Evolutionary conservation across 306 rosid species (phyloP).

Genomic region (Medicago ruthenica): DNA sequence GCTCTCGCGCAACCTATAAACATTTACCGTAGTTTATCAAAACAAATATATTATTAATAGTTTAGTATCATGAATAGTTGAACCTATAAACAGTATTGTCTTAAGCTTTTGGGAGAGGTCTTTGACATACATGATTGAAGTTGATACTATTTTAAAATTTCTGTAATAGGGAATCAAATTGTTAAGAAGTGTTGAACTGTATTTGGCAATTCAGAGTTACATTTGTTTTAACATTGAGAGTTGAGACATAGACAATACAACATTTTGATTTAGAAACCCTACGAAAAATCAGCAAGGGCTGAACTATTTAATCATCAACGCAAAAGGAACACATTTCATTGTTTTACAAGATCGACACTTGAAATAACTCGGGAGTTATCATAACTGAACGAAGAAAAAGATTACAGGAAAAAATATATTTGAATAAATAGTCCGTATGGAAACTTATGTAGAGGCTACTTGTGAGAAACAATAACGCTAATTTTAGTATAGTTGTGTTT

Average conservation of each 20-base stretch:
- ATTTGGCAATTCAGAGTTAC: conserved; percentile 14
- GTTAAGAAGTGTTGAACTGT: neutral
- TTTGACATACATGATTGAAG: neutral
- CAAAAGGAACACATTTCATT: too few relatives aligned
- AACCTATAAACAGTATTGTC: neutral
- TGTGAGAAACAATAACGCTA: conserved; percentile 4
- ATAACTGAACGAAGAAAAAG: too few relatives aligned
- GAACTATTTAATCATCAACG: too few relatives aligned
- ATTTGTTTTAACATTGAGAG: neutral
- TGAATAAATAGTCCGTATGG: too few relatives aligned
- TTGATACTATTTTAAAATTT: neutral
- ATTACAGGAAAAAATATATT: too few relatives aligned
- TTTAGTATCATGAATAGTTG: neutral
- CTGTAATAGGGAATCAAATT: neutral
- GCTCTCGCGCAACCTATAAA: too few relatives aligned
- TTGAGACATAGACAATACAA: neutral
- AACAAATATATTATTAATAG: neutral
- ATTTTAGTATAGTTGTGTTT: neutral
- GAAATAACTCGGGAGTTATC: too few relatives aligned
- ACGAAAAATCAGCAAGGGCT: too few relatives aligned
- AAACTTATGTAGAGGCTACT: too few relatives aligned
- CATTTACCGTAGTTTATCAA: conserved; percentile 11
- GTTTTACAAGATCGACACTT: too few relatives aligned
- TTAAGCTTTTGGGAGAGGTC: neutral
- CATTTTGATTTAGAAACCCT: neutral